These are phyloP conservation scores for Marchantia paleacea DNA, from an alignment of 225 moss, liverwort and hornwort species.

Conservation along the genomic window DNA sequence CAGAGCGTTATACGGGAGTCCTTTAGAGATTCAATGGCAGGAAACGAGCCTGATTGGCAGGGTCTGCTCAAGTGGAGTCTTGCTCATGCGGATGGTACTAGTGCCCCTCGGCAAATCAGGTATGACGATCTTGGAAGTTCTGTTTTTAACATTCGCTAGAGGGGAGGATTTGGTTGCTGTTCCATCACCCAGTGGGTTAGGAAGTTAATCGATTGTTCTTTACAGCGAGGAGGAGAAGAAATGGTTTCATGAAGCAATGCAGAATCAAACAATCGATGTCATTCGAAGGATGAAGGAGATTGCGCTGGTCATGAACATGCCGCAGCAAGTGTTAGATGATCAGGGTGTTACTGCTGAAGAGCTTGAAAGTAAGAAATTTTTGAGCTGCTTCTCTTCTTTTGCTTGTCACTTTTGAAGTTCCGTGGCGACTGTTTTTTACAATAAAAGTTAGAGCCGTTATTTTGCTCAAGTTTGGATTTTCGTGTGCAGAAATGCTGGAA, in stretches of 20 bases:
- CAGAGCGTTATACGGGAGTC: no score
- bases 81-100: slow-evolving; percentile 66
- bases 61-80: slow-evolving; percentile 87
- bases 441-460: neutral
- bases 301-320: slow-evolving; percentile 64
- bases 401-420: neutral
- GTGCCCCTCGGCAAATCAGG: slow-evolving; percentile 60
- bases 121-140: slow-evolving; percentile 18
- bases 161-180: neutral
- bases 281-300: slow-evolving; percentile 89
- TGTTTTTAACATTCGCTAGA: neutral
- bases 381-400: neutral
- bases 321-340: slow-evolving; percentile 56
- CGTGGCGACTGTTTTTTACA: neutral
- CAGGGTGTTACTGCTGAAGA: slow-evolving; percentile 79
- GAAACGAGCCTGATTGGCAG: slow-evolving; percentile 63
- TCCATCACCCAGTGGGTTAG: neutral
- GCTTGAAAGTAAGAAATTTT: slow-evolving; percentile 54
- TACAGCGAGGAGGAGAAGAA: slow-evolving; percentile 73
- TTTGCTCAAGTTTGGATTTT: neutral
- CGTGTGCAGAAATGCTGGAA: slow-evolving; percentile 78
- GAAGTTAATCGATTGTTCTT: neutral
- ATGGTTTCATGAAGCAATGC: slow-evolving; percentile 79
- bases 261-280: slow-evolving; percentile 63
- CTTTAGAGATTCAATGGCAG: slow-evolving; percentile 22